Evolutionary conservation across 176 grass and related monocot species (phyloP).

Genomic region (Zea mays): DNA sequence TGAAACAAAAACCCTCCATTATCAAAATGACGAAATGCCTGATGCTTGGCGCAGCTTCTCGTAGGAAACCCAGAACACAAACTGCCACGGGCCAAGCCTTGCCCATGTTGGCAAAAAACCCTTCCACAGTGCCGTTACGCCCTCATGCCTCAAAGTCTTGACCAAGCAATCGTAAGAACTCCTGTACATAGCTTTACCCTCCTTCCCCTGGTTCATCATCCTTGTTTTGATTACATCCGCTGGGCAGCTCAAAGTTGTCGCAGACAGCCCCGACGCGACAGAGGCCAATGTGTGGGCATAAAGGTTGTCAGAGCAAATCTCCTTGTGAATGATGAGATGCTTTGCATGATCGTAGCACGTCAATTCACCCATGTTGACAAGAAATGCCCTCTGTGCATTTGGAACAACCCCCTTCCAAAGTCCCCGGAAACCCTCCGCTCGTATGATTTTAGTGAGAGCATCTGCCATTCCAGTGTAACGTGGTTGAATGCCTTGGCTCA

Average conservation of each 20-base stretch:
- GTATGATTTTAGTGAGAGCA: slow-evolving; percentile 67
- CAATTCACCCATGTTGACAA: slow-evolving; percentile 89
- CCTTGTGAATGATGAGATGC: slow-evolving; percentile 57
- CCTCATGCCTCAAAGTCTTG: slow-evolving; percentile 63
- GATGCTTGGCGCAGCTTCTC: slow-evolving; percentile 59
- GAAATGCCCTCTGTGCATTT: slow-evolving; percentile 82
- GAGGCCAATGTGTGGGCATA: slow-evolving; percentile 76
- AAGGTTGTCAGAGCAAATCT: slow-evolving; percentile 65
- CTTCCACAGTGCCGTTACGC: slow-evolving; percentile 67
- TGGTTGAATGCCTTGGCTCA: slow-evolving; percentile 50
- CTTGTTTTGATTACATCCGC: slow-evolving; percentile 88
- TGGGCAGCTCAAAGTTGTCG: slow-evolving; percentile 73
- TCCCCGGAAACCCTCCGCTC: slow-evolving; percentile 51
- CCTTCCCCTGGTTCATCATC: slow-evolving; percentile 77
- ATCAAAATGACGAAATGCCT: slow-evolving; percentile 82
- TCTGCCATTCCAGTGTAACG: slow-evolving; percentile 56
- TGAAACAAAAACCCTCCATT: slow-evolving; percentile 6
- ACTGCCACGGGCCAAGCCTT: slow-evolving; percentile 85
- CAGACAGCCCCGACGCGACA: slow-evolving; percentile 58
- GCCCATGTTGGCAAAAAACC: slow-evolving; percentile 87
- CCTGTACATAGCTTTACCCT: slow-evolving; percentile 45
- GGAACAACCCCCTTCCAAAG: slow-evolving; percentile 74
- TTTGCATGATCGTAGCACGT: slow-evolving; percentile 84
- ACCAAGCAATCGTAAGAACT: slow-evolving; percentile 86
- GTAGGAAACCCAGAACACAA: slow-evolving; percentile 94